Evolutionary conservation across 129 eudicot genomes (phyloP).

Genomic region (Flaveria ramosissima): DNA sequence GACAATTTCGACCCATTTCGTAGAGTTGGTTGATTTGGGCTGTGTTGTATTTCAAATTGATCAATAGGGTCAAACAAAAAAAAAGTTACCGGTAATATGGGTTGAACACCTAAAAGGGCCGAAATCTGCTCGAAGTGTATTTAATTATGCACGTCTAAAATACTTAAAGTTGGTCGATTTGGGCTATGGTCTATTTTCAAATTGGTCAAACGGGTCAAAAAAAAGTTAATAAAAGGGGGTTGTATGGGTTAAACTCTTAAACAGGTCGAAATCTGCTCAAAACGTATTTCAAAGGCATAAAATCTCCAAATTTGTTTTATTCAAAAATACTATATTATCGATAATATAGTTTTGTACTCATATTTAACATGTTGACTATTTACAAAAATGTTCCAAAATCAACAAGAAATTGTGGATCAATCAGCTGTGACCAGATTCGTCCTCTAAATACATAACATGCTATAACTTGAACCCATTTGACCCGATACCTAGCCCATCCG

Average conservation of each 20-base stretch:
- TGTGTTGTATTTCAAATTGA: neutral
- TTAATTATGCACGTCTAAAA: too few species aligned
- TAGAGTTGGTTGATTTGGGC: neutral
- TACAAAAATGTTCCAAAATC: neutral
- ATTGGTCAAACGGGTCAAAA: too few species aligned
- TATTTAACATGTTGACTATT: neutral
- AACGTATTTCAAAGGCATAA: neutral
- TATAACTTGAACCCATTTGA: neutral
- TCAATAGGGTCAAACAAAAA: neutral
- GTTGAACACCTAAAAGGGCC: too few species aligned
- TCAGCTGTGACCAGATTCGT: neutral
- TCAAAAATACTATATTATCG: neutral
- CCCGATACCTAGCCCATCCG: too few species aligned
- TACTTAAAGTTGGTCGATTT: too few species aligned
- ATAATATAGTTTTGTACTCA: neutral
- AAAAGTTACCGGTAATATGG: neutral
- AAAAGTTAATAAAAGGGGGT: too few species aligned
- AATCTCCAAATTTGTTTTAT: neutral
- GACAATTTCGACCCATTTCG: neutral
- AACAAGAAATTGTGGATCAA: neutral
- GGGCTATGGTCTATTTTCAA: too few species aligned
- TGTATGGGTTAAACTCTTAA: too few species aligned
- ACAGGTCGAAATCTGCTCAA: too few species aligned
- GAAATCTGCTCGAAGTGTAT: neutral
- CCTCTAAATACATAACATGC: neutral